A percentile compares a stretch with the other conserved stretches of the same genome.
Conservation (phyloP, 768 basidiomycete species). For the Suillus alpinus region DNA sequence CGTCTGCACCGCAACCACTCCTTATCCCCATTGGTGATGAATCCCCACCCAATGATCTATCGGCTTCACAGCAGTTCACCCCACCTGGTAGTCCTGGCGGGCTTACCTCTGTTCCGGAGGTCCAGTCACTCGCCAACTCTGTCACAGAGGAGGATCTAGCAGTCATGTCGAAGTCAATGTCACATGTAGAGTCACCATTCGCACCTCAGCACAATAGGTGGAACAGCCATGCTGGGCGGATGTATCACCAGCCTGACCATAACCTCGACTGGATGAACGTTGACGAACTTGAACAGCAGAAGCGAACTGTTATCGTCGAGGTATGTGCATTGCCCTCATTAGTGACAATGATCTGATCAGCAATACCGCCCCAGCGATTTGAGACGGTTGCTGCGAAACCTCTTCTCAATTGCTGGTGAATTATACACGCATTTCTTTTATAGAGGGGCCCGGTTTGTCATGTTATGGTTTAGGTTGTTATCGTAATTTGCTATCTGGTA, state of each 20-base stretch:
- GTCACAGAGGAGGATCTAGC: constrained; percentile 69
- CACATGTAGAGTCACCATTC: constrained; percentile 58
- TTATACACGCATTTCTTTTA: background rate
- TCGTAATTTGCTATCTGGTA: constrained; percentile 1
- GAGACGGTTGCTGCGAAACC: constrained; percentile 70
- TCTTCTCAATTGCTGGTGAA: constrained; percentile 69
- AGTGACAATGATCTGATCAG: background rate
- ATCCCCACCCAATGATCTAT: constrained; percentile 11
- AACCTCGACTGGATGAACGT: constrained; percentile 46
- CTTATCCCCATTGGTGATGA: constrained; percentile 32
- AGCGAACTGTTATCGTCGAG: constrained; percentile 68
- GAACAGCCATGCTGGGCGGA: constrained; percentile 27
- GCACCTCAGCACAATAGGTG: constrained; percentile 36
- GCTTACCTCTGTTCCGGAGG: constrained; percentile 55
- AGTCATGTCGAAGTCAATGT: constrained; percentile 73
- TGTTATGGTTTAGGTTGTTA: background rate
- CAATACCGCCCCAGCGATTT: constrained; percentile 49
- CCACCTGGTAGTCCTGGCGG: constrained; percentile 54
- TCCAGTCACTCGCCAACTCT: constrained; percentile 50
- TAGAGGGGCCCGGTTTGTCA: background rate
- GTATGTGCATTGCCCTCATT: constrained; percentile 37
- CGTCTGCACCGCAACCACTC: constrained; percentile 26
- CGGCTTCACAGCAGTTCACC: constrained; percentile 45
- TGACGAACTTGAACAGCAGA: constrained; percentile 40
- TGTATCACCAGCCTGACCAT: constrained; percentile 29